Evolutionary conservation across 1,284 basidiomycete species (phyloP).

Genomic region (Cutaneotrichosporon cavernicola): DNA sequence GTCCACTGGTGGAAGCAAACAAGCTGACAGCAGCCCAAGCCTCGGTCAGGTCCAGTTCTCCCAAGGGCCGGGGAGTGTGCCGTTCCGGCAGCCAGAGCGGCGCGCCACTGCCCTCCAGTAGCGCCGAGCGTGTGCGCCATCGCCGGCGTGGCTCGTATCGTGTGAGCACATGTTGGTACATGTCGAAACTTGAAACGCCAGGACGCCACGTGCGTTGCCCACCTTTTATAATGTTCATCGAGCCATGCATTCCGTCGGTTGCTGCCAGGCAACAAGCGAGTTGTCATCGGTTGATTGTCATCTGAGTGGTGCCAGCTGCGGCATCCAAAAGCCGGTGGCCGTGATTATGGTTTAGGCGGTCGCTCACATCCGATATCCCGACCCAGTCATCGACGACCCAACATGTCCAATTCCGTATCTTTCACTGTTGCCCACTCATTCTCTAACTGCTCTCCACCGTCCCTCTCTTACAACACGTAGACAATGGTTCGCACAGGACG

Average conservation of each 20-base stretch:
- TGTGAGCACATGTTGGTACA: no score
- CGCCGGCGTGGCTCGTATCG: no score
- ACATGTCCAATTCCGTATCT: not conserved
- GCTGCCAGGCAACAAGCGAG: no score
- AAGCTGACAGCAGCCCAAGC: not conserved
- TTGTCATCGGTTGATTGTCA: no score
- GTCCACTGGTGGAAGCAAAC: not conserved
- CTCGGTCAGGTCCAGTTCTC: conserved; percentile 1
- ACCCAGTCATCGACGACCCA: not conserved
- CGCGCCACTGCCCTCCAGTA: conserved; percentile 4
- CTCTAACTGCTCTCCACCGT: not conserved
- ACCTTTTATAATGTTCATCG: no score
- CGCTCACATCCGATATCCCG: conserved; percentile 1
- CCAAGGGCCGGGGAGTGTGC: not conserved
- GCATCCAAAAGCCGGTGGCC: not conserved
- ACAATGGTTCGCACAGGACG: conserved; percentile 1
- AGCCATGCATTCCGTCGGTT: no score
- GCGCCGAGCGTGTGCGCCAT: no score
- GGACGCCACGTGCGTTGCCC: no score
- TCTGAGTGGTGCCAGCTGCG: not conserved
- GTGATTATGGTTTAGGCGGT: not conserved
- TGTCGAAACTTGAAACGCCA: no score
- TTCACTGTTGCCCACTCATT: not conserved
- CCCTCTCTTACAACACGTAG: not conserved
- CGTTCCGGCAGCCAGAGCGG: conserved; percentile 6